These are phyloP conservation scores for Coprinopsis sp. DNA, from an alignment of 768 basidiomycete genomes.

Conservation along the genomic window DNA sequence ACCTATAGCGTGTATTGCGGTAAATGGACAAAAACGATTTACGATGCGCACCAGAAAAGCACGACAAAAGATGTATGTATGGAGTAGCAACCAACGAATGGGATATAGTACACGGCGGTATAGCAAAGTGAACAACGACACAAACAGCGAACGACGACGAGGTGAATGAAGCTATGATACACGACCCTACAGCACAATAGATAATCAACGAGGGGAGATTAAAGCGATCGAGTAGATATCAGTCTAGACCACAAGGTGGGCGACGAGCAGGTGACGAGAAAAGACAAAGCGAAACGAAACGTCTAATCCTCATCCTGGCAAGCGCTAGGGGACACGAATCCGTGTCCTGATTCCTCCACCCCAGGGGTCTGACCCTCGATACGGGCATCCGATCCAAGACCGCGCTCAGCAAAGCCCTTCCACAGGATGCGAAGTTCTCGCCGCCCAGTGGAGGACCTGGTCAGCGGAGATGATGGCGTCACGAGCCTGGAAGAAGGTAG, in stretches of 20 bases:
- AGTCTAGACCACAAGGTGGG: background rate
- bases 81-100: background rate
- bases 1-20: too few species aligned
- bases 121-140: background rate
- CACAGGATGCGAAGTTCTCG: slow-evolving; percentile 85
- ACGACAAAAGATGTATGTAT: background rate
- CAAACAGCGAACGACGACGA: background rate
- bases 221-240: background rate
- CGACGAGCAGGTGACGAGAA: background rate
- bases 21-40: too few species aligned
- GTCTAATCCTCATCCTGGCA: slow-evolving; percentile 18
- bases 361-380: slow-evolving; percentile 85
- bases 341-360: slow-evolving; percentile 85
- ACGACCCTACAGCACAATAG: background rate
- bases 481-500: slow-evolving; percentile 85
- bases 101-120: background rate
- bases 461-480: slow-evolving; percentile 92
- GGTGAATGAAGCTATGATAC: too few species aligned
- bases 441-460: slow-evolving; percentile 83
- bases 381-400: slow-evolving; percentile 72
- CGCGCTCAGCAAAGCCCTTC: slow-evolving; percentile 78
- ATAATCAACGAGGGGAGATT: background rate
- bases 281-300: background rate
- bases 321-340: slow-evolving; percentile 23
- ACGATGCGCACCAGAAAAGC: too few species aligned